Conservation (phyloP, 495 filamentous ascomycete species). For the Lichina pygmaea region DNA sequence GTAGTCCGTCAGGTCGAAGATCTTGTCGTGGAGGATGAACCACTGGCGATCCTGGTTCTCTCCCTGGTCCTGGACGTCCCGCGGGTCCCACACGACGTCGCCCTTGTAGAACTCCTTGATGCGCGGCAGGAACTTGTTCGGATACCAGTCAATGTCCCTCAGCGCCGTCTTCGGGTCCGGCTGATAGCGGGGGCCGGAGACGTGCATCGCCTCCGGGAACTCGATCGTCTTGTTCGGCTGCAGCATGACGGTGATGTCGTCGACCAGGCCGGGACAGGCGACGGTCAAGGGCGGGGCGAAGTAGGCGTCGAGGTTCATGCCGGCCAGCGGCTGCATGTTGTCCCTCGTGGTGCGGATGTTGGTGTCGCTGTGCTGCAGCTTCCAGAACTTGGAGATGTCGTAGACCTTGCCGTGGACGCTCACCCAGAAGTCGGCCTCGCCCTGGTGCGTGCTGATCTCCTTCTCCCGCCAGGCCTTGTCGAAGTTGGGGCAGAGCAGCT, state of each 20-base stretch:
- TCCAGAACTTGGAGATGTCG: slow-evolving; percentile 76
- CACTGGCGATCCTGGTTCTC: slow-evolving; percentile 40
- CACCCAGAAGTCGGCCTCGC: slow-evolving; percentile 58
- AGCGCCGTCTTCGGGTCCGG: slow-evolving; percentile 26
- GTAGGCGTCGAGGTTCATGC: slow-evolving; percentile 55
- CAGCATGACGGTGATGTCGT: slow-evolving; percentile 22
- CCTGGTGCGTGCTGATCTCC: slow-evolving; percentile 46
- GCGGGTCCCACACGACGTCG: slow-evolving; percentile 37
- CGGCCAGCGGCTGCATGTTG: slow-evolving; percentile 51
- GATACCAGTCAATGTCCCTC: slow-evolving; percentile 47
- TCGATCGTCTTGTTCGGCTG: slow-evolving; percentile 31
- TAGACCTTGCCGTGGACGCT: slow-evolving; percentile 76
- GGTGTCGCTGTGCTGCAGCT: slow-evolving; percentile 50
- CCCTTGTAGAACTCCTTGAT: slow-evolving; percentile 77
- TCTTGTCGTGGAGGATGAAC: slow-evolving; percentile 42
- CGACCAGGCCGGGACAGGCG: slow-evolving; percentile 42
- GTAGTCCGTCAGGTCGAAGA: slow-evolving; percentile 87
- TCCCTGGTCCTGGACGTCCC: slow-evolving; percentile 32
- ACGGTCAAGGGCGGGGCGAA: slow-evolving; percentile 56
- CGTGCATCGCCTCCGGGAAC: slow-evolving; percentile 28
- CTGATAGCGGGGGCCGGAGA: slow-evolving; percentile 29
- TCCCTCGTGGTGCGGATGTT: slow-evolving; percentile 27
- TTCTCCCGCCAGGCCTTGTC: slow-evolving; percentile 66
- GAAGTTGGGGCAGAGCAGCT: slow-evolving; percentile 65
- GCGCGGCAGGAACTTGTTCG: slow-evolving; percentile 38